Conservation (phyloP, 768 basidiomycete genomes). For the Mycena galericulata region DNA sequence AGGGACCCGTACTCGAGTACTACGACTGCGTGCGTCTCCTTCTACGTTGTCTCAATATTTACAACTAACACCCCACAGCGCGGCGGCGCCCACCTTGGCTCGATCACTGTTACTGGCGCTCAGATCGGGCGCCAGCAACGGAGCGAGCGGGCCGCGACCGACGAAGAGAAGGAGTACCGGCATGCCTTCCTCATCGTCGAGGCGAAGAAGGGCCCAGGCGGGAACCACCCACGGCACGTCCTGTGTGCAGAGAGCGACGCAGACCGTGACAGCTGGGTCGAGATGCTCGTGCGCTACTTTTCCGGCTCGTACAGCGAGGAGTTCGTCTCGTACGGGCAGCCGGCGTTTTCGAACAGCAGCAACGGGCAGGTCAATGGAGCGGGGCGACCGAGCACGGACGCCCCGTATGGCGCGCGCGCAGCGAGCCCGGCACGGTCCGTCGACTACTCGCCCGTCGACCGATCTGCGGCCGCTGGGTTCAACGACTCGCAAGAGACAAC, state of each 20-base stretch:
- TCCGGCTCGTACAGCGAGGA: constrained; percentile 86
- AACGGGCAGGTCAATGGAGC: constrained; percentile 21
- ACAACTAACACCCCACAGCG: constrained; percentile 61
- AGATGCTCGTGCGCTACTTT: constrained; percentile 90
- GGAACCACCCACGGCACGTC: constrained; percentile 85
- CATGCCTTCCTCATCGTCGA: constrained; percentile 99
- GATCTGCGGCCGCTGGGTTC: constrained; percentile 44
- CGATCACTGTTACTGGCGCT: constrained; percentile 90
- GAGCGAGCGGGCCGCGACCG: constrained; percentile 62
- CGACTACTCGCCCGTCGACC: constrained; percentile 61
- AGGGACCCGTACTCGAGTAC: constrained; percentile 92
- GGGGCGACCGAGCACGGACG: constrained; percentile 31
- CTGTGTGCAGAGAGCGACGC: constrained; percentile 96
- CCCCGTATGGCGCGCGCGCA: constrained; percentile 13
- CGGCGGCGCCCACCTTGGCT: constrained; percentile 91
- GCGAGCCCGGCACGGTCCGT: constrained; percentile 68
- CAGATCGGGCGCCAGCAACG: constrained; percentile 96
- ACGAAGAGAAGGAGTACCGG: constrained; percentile 93
- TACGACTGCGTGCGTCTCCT: constrained; percentile 88
- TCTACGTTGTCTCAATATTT: constrained; percentile 23
- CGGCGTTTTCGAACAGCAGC: constrained; percentile 14
- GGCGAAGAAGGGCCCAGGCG: constrained; percentile 77
- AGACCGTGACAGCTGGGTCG: constrained; percentile 95
- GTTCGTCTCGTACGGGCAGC: constrained; percentile 54
- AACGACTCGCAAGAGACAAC: constrained; percentile 57